Evolutionary conservation across 2,329 filamentous ascomycete genomes (phyloP), one percentile per base, ranked within the genome.

Genomic region (Claviceps citrina): DNA sequence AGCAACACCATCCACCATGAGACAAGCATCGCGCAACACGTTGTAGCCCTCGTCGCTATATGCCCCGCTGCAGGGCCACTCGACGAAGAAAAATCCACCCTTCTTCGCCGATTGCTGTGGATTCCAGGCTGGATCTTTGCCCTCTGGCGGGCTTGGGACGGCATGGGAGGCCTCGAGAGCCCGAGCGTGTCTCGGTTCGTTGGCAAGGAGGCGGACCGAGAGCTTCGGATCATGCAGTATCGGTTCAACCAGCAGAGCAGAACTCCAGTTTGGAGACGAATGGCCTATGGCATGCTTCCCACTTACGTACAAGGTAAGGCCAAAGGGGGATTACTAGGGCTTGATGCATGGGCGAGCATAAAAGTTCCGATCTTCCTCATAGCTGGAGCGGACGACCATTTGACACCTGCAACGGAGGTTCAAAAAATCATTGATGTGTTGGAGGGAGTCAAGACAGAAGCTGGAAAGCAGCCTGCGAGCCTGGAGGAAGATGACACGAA

Each of bases 161-260:
- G 80, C 36, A 70, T 81, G 43, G 87, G 87, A 27, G 89, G 89
- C 1, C 61, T 73, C 0, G 63, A 85, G 32, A 95, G 87, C 53
- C 63, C 70, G 2, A 94, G 85, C 49, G 84, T 96, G 6, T 65
- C 63, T 36, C 76, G 87, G 13, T 89, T 94, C 54, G 78, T 83
- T 7, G 84, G 83, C 4, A 56, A 65, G 1, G 68, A 70, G 27
- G 77, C 80, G 1, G 79, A 84, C 31, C 57, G 67, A 3, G 73
- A 83, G 49, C 71, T 79, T 1, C 77, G 75, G 51, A 66, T 68
- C 41, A 65, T 85, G 27, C 84, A 89, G 55, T 58, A 80, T 42
- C 71, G 71, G 3, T 89, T 79, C 61, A 96, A 96, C 55, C 70
- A 72, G 43, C 85, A 94, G 55, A 94, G 84, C 46, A 76, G 71